Base-by-base conservation (phyloP, 2,329 filamentous ascomycete species). In the Camptophora hylomeconis region DNA sequence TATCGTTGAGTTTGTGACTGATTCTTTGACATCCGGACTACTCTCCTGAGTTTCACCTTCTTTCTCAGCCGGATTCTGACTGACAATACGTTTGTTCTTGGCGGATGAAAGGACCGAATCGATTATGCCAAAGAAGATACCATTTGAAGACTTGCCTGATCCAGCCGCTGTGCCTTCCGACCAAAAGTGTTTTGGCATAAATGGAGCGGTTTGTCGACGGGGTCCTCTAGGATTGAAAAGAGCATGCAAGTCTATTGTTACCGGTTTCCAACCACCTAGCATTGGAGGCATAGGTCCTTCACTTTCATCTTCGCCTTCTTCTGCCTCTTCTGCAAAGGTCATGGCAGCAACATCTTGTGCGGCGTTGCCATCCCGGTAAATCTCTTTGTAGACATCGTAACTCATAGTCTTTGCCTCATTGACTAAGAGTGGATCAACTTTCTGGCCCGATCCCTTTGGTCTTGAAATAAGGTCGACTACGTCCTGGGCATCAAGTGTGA, bases 1-100 rank as follows among this genome's bases (percentile, higher is more conserved):
- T 33, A 95, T 75, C 5, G 84, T 31, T 16, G 6, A 9, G 16
- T 13, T 25, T n/a, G 10, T 31, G 28, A 26, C 24, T 13, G 5
- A 31, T 19, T 21, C 19, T 21, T 25, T 13, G 23, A 25, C 23
- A 17, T 16, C 8, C 30, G 28, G 13, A 36, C 24, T 8, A 26
- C 20, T n/a, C 10, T 24, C 8, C 14, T 23, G n/a, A n/a, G n/a
- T n/a, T n/a, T 56, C 54, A 11, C 57, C 53, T 8, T 64, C 54
- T 2, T 63, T 61, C 4, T 57, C 53, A 8, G n/a, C n/a, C n/a
- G n/a, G n/a, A n/a, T n/a, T n/a, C n/a, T n/a, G n/a, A n/a, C n/a
- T n/a, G n/a, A n/a, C n/a, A n/a, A n/a, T n/a, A n/a, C n/a, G n/a
- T n/a, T n/a, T n/a, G n/a, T n/a, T n/a, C n/a, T n/a, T n/a, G n/a